Base-by-base conservation (phyloP, 306 rosid species). In the Quercus suber region DNA sequence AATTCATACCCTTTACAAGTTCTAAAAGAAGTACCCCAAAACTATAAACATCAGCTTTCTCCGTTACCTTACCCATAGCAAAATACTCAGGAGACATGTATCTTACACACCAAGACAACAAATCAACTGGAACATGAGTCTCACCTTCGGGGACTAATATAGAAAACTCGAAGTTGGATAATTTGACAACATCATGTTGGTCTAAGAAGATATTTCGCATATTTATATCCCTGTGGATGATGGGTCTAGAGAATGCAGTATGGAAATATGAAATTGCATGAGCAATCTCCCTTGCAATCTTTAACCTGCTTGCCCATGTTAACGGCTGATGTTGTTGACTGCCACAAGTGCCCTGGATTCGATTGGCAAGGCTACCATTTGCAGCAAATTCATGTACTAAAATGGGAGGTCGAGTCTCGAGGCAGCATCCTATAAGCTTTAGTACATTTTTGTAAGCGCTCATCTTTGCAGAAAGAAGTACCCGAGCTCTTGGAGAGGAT, bases 401-500 rank as follows among this genome's bases (percentile, higher is more conserved):
- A 27, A 27, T 27, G 28, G 28, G 2, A 27, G 28, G 28, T 27
- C 28, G 2, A 27, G 28, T 27, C 28, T 27, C 28, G 0, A 27
- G 28, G 28, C 28, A 27, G 2, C 28, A 27, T 27, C 28, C 28
- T 27, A 27, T 27, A 27, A 27, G 28, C 28, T 27, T 27, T 27
- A 27, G 28, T 27, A 27, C 28, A 27, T 27, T 27, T 27, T 27
- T 27, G 28, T 27, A 2, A 27, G 28, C 2, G 28, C 28, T 27
- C 28, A 27, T 27, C 28, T 27, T 27, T 27, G 28, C 2, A 27
- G 28, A 27, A 27, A 27, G 92, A 92, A 76, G 83, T 94, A 83
- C 86, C 79, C 0, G 3, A 5, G 52, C 73, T 89, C 55, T 68
- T 90, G 84, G 82, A 84, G 86, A 83, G 89, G 82, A 88, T 89